Conservation (phyloP, 2,329 filamentous ascomycete genomes). For the Curvularia lunata region DNA sequence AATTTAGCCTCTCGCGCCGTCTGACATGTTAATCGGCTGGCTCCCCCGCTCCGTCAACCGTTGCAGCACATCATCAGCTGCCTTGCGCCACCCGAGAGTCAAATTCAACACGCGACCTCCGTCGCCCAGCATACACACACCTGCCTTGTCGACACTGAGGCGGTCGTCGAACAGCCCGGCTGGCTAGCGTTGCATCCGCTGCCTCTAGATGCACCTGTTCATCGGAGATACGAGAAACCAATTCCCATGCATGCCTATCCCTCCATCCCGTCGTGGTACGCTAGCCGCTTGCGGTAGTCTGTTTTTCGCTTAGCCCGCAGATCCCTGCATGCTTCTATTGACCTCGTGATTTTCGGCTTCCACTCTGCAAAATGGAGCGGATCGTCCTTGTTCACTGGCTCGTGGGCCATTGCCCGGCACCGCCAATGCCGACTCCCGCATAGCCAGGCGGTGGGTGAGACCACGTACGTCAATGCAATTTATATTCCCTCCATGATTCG, state of each 20-base stretch:
- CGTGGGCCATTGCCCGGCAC: background rate
- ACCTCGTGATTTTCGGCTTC: background rate
- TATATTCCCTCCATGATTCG: background rate
- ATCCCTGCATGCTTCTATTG: background rate
- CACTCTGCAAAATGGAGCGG: background rate
- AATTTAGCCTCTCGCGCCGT: background rate
- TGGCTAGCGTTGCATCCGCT: background rate
- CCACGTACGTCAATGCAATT: too few relatives aligned
- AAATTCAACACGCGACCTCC: background rate
- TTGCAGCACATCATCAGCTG: background rate
- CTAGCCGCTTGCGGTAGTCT: background rate
- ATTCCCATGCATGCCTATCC: background rate
- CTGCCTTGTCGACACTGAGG: background rate
- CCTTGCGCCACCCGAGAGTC: background rate
- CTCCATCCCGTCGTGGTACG: background rate
- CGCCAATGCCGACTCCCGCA: background rate
- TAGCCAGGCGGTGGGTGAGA: too few relatives aligned
- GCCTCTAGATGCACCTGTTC: background rate
- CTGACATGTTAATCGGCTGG: background rate
- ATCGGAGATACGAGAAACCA: background rate
- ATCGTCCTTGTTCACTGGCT: background rate
- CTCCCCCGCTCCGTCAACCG: background rate
- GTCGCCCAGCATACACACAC: background rate
- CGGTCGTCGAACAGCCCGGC: background rate
- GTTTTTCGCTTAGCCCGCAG: background rate